phyloP scores from a whole-genome alignment of 2,329 filamentous ascomycete species.

The Diplocarpon rosae region DNA sequence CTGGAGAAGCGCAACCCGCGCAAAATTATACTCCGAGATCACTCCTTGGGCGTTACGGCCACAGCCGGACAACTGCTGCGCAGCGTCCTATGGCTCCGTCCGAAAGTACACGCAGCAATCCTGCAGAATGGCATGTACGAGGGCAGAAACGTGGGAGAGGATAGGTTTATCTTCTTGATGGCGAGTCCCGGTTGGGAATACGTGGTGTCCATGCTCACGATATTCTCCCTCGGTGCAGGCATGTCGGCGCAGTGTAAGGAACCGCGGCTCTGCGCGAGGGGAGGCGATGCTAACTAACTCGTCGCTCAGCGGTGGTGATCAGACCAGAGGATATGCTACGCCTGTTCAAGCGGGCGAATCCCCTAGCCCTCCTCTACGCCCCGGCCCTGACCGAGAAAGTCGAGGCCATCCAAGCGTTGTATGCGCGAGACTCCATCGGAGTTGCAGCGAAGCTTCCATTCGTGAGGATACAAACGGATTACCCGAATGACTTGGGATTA shows the following conservation, averaged over 20 bases:
- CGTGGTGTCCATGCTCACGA: constrained; percentile 16
- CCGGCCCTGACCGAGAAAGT: constrained; percentile 11
- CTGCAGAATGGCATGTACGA: constrained; percentile 7
- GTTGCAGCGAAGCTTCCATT: constrained; percentile 7
- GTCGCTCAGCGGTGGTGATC: constrained; percentile 12
- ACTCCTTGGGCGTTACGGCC: constrained; percentile 9
- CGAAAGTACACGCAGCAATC: constrained; percentile 6
- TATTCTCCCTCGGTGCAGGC: constrained; percentile 15
- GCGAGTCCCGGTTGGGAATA: constrained; percentile 15
- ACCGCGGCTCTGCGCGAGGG: background rate
- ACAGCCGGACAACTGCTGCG: constrained; percentile 15
- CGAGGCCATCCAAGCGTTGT: constrained; percentile 7
- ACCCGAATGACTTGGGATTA: background rate
- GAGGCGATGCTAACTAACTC: constrained; percentile 10
- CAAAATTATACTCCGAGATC: constrained; percentile 15
- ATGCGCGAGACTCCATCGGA: constrained; percentile 2
- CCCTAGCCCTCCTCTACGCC: constrained; percentile 13
- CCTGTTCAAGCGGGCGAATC: constrained; percentile 13
- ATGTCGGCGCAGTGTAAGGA: constrained; percentile 16
- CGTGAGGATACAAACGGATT: constrained; percentile 9
- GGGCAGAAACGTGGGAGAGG: constrained; percentile 1
- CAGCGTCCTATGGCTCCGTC: constrained; percentile 11
- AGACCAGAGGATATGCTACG: constrained; percentile 15
- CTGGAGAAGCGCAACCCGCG: constrained; percentile 6
- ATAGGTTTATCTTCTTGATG: constrained; percentile 14